Evolutionary conservation across 2,329 filamentous ascomycete species (phyloP).

Genomic region (Lasiodiplodia citricola): DNA sequence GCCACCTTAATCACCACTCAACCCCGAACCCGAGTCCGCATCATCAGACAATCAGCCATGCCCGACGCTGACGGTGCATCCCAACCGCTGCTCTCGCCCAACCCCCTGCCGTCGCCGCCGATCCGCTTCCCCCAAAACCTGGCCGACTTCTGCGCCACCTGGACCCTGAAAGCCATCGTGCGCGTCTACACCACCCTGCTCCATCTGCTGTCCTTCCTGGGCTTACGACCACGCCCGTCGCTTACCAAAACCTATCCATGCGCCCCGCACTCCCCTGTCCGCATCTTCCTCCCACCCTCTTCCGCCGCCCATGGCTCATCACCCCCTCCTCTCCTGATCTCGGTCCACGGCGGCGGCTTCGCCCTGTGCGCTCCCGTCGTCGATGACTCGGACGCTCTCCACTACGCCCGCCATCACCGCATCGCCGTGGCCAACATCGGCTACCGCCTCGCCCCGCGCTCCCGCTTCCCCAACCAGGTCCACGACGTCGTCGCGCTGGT

Average conservation of each 20-base stretch:
- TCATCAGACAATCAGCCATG: background rate
- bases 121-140: constrained; percentile 1
- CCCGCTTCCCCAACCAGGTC: constrained; percentile 52
- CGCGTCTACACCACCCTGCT: constrained; percentile 3
- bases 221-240: constrained; percentile 20
- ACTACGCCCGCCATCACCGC: constrained; percentile 48
- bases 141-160: background rate
- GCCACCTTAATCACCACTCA: background rate
- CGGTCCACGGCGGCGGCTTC: constrained; percentile 61
- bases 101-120: background rate
- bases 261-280: constrained; percentile 3
- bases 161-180: constrained; percentile 13
- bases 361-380: constrained; percentile 50
- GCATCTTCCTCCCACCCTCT: constrained; percentile 23
- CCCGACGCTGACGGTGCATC: background rate
- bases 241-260: constrained; percentile 15
- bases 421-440: constrained; percentile 56
- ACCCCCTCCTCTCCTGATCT: constrained; percentile 50
- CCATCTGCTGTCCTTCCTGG: background rate
- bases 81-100: background rate
- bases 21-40: background rate
- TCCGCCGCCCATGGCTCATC: background rate
- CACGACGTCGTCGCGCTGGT: constrained; percentile 55
- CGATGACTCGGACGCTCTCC: constrained; percentile 55
- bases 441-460: constrained; percentile 55